Evolutionary conservation across 2,329 filamentous ascomycete genomes (phyloP).

Genomic region (Chalara sp.): DNA sequence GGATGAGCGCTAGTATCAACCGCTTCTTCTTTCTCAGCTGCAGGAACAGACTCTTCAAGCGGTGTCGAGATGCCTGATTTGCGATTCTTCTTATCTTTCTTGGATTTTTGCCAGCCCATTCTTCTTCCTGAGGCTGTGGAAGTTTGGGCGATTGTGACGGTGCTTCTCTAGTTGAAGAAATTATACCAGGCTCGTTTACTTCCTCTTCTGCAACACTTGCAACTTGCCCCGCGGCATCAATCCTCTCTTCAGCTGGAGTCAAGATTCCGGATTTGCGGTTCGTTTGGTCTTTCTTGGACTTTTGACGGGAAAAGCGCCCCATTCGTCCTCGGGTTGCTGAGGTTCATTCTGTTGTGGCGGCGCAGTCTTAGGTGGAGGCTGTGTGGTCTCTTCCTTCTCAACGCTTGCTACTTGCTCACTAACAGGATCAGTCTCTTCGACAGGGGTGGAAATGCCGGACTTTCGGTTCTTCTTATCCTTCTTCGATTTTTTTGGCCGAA

Average conservation of each 20-base stretch:
- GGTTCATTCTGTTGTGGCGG: conserved; percentile 6
- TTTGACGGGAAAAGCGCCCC: conserved; percentile 10
- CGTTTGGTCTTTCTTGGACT: conserved; percentile 20
- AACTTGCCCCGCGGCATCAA: no score
- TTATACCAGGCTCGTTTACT: background rate
- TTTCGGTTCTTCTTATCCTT: conserved; percentile 19
- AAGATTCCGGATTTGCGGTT: conserved; percentile 6
- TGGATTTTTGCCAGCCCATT: conserved; percentile 16
- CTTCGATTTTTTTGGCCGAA: conserved; percentile 17
- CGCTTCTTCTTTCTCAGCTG: no score
- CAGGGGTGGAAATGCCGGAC: background rate
- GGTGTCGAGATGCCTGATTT: conserved; percentile 5
- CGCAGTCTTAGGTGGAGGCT: background rate
- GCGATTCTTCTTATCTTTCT: conserved; percentile 17
- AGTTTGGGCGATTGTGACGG: conserved; percentile 6
- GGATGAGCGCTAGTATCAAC: no score
- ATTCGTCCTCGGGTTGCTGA: background rate
- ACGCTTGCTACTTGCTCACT: no score
- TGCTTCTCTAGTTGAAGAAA: background rate
- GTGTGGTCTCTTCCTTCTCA: background rate
- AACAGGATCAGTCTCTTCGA: background rate
- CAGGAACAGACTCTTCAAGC: background rate
- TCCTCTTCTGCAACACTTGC: no score
- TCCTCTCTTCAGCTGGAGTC: background rate
- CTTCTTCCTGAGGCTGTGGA: background rate